A percentile compares a stretch with the other conserved stretches of the same genome.
Conservation (phyloP, 257 asterid species). For the Jaltomata sinuosa region DNA sequence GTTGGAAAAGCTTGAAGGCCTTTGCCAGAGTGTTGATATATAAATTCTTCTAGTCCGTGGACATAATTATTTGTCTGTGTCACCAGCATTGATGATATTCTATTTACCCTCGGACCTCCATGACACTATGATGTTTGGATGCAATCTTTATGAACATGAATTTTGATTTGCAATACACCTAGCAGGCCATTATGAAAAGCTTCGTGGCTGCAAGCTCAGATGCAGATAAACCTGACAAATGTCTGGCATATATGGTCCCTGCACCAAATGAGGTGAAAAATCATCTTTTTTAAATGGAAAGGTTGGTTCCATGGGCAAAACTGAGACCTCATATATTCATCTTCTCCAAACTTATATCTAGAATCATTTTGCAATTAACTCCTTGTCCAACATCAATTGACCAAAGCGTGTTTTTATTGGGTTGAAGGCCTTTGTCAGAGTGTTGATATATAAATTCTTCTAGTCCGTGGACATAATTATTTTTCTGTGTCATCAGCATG, state of each 20-base stretch:
- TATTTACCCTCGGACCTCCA: neutral
- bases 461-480: neutral
- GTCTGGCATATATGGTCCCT: slow-evolving; percentile 94
- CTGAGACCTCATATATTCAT: no score
- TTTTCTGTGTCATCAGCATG: neutral
- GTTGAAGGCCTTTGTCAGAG: neutral
- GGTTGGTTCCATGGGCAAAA: neutral
- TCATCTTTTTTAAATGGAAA: neutral
- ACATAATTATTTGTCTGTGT: neutral
- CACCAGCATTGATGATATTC: neutral
- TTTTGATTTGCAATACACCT: neutral
- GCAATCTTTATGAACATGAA: neutral
- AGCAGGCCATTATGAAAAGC: slow-evolving; percentile 96
- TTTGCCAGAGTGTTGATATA: neutral
- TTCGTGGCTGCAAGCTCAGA: slow-evolving; percentile 51
- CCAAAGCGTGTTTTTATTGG: neutral
- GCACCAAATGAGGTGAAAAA: slow-evolving; percentile 58
- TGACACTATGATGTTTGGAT: neutral
- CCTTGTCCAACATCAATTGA: neutral
- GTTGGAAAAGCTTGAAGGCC: neutral
- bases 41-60: neutral
- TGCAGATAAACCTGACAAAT: slow-evolving; percentile 51
- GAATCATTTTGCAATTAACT: neutral
- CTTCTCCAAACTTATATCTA: neutral
- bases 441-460: neutral